phyloP scores from a whole-genome alignment of 768 basidiomycete species.

The Leccinellum rugosiceps region DNA sequence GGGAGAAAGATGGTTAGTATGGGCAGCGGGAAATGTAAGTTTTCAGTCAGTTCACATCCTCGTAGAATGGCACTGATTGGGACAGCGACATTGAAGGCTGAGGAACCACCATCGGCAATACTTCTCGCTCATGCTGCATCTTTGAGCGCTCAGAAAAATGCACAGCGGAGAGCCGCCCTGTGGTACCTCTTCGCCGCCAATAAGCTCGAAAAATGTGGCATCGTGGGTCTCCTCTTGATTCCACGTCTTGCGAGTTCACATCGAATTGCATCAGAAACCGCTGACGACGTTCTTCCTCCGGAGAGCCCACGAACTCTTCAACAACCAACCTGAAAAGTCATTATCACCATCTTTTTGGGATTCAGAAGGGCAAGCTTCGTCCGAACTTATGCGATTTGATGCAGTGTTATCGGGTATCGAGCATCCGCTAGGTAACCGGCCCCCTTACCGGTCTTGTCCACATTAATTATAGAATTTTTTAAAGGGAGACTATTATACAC shows the following conservation, averaged over 20 bases:
- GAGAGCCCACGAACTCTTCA: conserved; percentile 64
- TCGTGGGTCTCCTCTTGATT: conserved; percentile 49
- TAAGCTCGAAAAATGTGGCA: conserved; percentile 77
- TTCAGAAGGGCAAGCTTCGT: conserved; percentile 51
- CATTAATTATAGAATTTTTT: conserved; percentile 3
- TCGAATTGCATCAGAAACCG: conserved; percentile 57
- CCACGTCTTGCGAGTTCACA: conserved; percentile 1
- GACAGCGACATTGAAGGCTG: conserved; percentile 51
- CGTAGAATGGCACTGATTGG: conserved; percentile 24
- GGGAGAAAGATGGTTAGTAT: conserved; percentile 83
- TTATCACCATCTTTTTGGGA: conserved; percentile 83
- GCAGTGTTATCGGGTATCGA: conserved; percentile 71
- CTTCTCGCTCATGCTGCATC: conserved; percentile 78
- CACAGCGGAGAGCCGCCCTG: conserved; percentile 63
- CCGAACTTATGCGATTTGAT: conserved; percentile 47
- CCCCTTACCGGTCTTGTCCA: conserved; percentile 1
- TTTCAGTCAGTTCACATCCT: neutral
- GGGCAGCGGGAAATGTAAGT: conserved; percentile 79
- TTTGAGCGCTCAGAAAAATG: conserved; percentile 55
- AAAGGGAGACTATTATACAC: conserved; percentile 85
- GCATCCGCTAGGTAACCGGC: conserved; percentile 63
- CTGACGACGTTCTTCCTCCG: conserved; percentile 80
- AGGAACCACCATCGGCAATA: conserved; percentile 79
- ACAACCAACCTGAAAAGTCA: conserved; percentile 45
- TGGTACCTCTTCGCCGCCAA: conserved; percentile 80